A percentile compares a stretch with the other conserved stretches of the same genome.
Evolutionary conservation across 805 yeast genomes (phyloP).

Genomic region (Barnettozyma populi): DNA sequence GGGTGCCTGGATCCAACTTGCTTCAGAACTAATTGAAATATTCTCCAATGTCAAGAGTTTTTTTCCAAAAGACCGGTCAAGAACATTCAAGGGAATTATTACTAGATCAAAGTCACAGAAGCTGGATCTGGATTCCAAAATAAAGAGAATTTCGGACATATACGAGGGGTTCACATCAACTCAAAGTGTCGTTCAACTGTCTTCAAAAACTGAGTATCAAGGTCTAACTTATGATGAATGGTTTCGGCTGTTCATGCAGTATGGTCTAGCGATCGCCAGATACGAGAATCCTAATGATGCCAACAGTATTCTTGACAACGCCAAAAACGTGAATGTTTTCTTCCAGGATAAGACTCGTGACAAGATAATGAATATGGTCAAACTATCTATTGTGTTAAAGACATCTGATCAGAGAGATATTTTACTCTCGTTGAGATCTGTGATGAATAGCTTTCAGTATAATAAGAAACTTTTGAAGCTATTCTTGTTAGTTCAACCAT

Average conservation of each 20-base stretch:
- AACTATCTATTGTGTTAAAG: slow-evolving; percentile 51
- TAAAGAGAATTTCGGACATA: slow-evolving; percentile 61
- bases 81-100: slow-evolving; percentile 62
- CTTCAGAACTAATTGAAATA: slow-evolving; percentile 76
- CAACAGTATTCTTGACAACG: slow-evolving; percentile 62
- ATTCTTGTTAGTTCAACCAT: slow-evolving; percentile 60
- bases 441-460: slow-evolving; percentile 70
- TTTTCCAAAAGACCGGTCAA: slow-evolving; percentile 70
- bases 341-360: slow-evolving; percentile 56
- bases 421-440: slow-evolving; percentile 52
- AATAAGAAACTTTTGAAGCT: slow-evolving; percentile 61
- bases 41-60: slow-evolving; percentile 74
- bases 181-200: slow-evolving; percentile 37
- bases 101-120: slow-evolving; percentile 54
- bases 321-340: slow-evolving; percentile 76
- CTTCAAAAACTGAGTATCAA: slow-evolving; percentile 57
- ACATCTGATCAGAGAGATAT: slow-evolving; percentile 49
- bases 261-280: slow-evolving; percentile 61
- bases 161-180: slow-evolving; percentile 47
- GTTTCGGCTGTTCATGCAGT: slow-evolving; percentile 80
- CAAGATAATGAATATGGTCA: slow-evolving; percentile 56
- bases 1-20: slow-evolving; percentile 77
- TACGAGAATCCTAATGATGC: slow-evolving; percentile 61
- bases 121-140: slow-evolving; percentile 65
- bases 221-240: slow-evolving; percentile 76